Conservation (phyloP, 805 yeast species). For the Saccharomycopsis capsularis region DNA sequence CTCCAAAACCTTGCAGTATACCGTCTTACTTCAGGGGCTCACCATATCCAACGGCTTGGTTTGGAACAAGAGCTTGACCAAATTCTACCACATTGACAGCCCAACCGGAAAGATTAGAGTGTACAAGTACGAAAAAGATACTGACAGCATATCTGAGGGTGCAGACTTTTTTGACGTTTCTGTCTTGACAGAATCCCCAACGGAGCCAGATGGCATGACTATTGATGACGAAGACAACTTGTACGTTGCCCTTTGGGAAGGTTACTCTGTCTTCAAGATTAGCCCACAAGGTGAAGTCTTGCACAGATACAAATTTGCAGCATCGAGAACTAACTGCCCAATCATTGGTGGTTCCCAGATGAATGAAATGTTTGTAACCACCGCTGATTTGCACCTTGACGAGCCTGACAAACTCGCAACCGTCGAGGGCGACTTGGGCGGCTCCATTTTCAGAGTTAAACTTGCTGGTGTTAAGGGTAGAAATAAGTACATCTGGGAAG, state of each 20-base stretch:
- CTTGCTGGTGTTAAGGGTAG: constrained; percentile 14
- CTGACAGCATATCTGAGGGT: constrained; percentile 33
- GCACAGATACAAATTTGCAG: constrained; percentile 50
- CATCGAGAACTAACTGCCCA: constrained; percentile 55
- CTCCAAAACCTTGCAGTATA: constrained; percentile 26
- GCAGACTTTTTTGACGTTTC: constrained; percentile 34
- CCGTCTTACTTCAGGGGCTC: constrained; percentile 34
- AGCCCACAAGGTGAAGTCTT: constrained; percentile 40
- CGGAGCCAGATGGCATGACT: constrained; percentile 80
- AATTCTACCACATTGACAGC: constrained; percentile 50
- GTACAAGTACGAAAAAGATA: constrained; percentile 36
- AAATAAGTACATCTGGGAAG: constrained; percentile 11
- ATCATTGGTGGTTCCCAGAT: constrained; percentile 55
- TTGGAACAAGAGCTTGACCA: constrained; percentile 38
- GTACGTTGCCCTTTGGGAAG: constrained; percentile 63
- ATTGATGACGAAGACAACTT: constrained; percentile 48
- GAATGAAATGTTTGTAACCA: constrained; percentile 59
- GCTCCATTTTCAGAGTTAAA: constrained; percentile 43
- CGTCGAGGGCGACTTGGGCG: constrained; percentile 45
- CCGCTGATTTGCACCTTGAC: constrained; percentile 47
- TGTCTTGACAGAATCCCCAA: constrained; percentile 26
- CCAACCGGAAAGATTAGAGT: constrained; percentile 39
- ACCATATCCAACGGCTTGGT: constrained; percentile 69
- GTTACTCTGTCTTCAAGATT: constrained; percentile 49
- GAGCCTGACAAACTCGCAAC: constrained; percentile 31